Evolutionary conservation across 176 grass and related monocot genomes (phyloP).

Genomic region (Oryza glumipatula): DNA sequence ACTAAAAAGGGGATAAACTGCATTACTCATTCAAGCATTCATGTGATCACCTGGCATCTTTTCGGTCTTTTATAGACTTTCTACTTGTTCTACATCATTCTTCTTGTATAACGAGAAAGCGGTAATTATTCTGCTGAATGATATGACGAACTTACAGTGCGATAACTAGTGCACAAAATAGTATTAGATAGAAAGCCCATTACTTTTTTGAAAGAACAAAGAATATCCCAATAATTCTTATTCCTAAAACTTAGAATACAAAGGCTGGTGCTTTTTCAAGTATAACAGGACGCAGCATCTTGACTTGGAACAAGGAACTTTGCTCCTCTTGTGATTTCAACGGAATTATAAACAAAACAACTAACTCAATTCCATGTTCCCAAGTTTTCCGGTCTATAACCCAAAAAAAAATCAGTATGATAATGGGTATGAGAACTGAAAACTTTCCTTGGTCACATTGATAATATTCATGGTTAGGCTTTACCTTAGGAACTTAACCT

Average conservation of each 20-base stretch:
- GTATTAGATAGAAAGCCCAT: not conserved
- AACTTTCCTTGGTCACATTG: not conserved
- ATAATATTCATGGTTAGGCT: not conserved
- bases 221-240: not conserved
- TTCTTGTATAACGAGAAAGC: not conserved
- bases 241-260: constrained; percentile 7
- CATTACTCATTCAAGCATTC: constrained; percentile 1
- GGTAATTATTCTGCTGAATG: not conserved
- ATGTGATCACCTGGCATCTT: not conserved
- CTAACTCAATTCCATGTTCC: not conserved
- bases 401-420: constrained; percentile 3
- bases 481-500: not conserved
- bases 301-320: not conserved
- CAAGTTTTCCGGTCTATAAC: not conserved
- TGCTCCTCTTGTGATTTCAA: not conserved
- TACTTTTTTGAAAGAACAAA: constrained; percentile 11
- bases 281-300: not conserved
- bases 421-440: not conserved
- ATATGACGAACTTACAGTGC: not conserved
- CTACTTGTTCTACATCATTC: not conserved
- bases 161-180: not conserved
- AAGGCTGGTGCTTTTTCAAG: not conserved
- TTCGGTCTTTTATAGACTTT: not conserved
- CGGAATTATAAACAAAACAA: not conserved
- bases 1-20: not conserved